These are phyloP conservation scores for Botrytis hyacinthi DNA, from an alignment of 2,329 filamentous ascomycete genomes.

Conservation along the genomic window DNA sequence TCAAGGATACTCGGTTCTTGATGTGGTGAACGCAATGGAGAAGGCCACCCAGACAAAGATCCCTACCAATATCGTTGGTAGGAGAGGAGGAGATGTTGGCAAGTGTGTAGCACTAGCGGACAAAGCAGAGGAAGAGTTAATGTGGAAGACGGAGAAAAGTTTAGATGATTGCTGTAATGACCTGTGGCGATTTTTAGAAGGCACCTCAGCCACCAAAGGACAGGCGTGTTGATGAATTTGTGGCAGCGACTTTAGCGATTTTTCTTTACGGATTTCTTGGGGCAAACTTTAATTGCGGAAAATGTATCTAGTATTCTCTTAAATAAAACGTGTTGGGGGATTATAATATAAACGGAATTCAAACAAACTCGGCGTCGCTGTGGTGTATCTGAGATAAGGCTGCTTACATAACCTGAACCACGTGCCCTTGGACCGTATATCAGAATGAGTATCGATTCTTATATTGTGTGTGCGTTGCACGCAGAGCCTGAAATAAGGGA, in stretches of 20 bases:
- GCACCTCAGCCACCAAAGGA: slow-evolving; percentile 10
- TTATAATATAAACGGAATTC: background rate
- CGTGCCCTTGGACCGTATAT: background rate
- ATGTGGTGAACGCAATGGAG: slow-evolving; percentile 45
- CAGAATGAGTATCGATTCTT: background rate
- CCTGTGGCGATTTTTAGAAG: slow-evolving; percentile 31
- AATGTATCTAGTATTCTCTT: background rate
- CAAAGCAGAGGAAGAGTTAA: slow-evolving; percentile 44
- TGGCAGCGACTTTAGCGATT: background rate
- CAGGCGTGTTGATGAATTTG: background rate
- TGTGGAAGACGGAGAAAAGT: slow-evolving; percentile 42
- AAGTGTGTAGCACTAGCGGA: slow-evolving; percentile 45
- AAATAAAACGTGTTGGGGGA: background rate
- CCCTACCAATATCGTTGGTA: slow-evolving; percentile 40
- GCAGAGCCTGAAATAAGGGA: no score
- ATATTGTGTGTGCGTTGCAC: no score
- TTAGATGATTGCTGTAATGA: slow-evolving; percentile 31
- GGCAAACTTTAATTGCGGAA: background rate
- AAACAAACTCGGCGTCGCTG: background rate
- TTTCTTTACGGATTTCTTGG: background rate
- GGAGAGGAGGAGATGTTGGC: slow-evolving; percentile 47
- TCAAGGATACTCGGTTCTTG: slow-evolving; percentile 46
- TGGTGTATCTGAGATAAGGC: slow-evolving; percentile 1
- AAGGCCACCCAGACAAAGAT: slow-evolving; percentile 41
- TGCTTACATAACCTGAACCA: slow-evolving; percentile 9